Conservation (phyloP, 164 flowering plant species). For the Berberis vulgaris region DNA sequence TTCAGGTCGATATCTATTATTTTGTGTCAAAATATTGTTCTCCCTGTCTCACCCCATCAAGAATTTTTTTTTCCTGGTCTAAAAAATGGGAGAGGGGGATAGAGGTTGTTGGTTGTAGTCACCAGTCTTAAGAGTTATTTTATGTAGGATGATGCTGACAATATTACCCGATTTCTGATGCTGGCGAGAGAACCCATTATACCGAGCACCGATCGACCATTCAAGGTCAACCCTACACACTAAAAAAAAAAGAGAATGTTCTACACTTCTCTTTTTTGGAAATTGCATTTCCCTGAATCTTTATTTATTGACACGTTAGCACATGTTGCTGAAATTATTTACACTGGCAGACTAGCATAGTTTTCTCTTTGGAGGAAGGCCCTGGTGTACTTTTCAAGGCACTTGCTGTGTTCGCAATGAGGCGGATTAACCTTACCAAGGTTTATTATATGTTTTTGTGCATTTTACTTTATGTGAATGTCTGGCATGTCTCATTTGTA, state of each 20-base stretch:
- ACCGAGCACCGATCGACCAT: conserved; percentile 68
- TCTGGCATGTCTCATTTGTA: neutral
- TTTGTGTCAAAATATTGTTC: conserved; percentile 2
- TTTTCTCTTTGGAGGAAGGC: conserved; percentile 88
- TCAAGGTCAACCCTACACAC: conserved; percentile 44
- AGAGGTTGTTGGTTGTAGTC: neutral
- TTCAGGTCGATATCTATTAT: conserved; percentile 48
- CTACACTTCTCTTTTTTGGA: neutral
- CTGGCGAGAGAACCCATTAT: conserved; percentile 91
- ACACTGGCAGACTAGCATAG: conserved; percentile 75
- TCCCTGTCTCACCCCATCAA: neutral
- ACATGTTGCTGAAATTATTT: neutral
- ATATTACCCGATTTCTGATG: conserved; percentile 86
- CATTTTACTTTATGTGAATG: neutral
- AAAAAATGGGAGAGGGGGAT: too few relatives aligned
- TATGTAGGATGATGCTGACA: conserved; percentile 71
- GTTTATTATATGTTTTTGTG: conserved; percentile 18
- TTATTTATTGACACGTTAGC: neutral
- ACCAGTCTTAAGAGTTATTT: conserved; percentile 1
- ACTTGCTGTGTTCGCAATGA: conserved; percentile 80
- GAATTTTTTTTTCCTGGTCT: too few relatives aligned
- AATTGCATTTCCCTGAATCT: neutral
- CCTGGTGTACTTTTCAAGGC: conserved; percentile 91
- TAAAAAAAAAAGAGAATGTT: too few relatives aligned
- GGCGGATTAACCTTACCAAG: conserved; percentile 83